Evolutionary conservation across 2,329 filamentous ascomycete genomes (phyloP).

Genomic region (Hypoxylon sp.): DNA sequence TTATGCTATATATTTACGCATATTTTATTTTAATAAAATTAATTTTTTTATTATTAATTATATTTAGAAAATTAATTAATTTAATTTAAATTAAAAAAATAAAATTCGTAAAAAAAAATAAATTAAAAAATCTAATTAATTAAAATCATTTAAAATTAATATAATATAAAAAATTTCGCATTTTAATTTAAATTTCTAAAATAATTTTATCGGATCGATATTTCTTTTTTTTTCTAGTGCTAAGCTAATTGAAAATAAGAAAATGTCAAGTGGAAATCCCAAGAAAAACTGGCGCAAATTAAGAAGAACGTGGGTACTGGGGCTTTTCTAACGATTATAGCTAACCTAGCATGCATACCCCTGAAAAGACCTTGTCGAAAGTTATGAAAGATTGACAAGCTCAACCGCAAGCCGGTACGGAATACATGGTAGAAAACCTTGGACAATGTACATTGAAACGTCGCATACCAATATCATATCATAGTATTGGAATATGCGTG

Average conservation of each 20-base stretch:
- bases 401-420: no score
- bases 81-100: no score
- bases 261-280: slow-evolving; percentile 24
- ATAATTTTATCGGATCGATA: slow-evolving; percentile 26
- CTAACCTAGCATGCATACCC: slow-evolving; percentile 33
- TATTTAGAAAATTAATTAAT: no score
- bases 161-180: no score
- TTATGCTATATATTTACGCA: no score
- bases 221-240: slow-evolving; percentile 16
- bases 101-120: no score
- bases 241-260: slow-evolving; percentile 19
- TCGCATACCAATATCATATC: slow-evolving; percentile 25
- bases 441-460: slow-evolving; percentile 7
- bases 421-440: neutral
- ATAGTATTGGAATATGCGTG: slow-evolving; percentile 28
- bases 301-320: slow-evolving; percentile 32
- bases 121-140: no score
- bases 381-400: slow-evolving; percentile 17
- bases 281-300: slow-evolving; percentile 31
- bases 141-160: no score
- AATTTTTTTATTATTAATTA: no score
- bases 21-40: no score
- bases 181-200: no score
- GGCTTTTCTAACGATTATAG: slow-evolving; percentile 12
- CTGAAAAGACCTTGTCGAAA: slow-evolving; percentile 13